Evolutionary conservation across 2,329 filamentous ascomycete species (phyloP), one percentile per base, ranked within the genome.

Genomic region (Colletotrichum sp.): DNA sequence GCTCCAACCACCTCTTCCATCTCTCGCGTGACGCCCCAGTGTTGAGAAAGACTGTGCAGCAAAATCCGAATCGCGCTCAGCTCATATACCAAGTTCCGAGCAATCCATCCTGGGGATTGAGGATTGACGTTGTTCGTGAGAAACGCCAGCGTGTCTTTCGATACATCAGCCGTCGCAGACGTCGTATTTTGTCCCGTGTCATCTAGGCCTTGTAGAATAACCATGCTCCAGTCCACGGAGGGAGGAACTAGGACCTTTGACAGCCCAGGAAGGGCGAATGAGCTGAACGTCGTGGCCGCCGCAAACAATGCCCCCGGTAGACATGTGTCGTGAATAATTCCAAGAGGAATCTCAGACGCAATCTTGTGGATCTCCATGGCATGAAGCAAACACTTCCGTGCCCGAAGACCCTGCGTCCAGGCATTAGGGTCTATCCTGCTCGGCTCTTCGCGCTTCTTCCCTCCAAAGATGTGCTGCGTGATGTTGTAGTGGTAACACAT

Each of bases 21-120:
- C 38, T 70, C 58, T n/a, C 26, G 26, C 6, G 68, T 70, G 7
- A 70, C 68, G 24, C 68, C 68, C 68, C 68, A 70, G n/a, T 70
- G 58, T 13, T 62, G 59, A 1, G 58, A 70, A 21, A 70, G 13
- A 16, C 58, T 70, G 14, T 63, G 68, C n/a, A 70, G 14, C n/a
- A 70, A 13, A 5, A 70, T 70, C 3, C 68, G 34, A 9, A 63
- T 62, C 5, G 68, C 32, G 68, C 58, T 70, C 9, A 70, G 9
- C n/a, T 70, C 68, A 10, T 64, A 70, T 10, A 63, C 56, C 7
- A 70, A 10, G 7, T 70, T 70, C 10, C 58, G 56, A 26, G 56
- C 28, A 3, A 52, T 38, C 68, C 59, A 63, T 2, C 43, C 68
- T 9, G 34, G 32, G 5, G 28, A 14, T 26, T 28, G 26, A 7